Evolutionary conservation across 257 asterid species (phyloP).

Genomic region (Solanum piurae): DNA sequence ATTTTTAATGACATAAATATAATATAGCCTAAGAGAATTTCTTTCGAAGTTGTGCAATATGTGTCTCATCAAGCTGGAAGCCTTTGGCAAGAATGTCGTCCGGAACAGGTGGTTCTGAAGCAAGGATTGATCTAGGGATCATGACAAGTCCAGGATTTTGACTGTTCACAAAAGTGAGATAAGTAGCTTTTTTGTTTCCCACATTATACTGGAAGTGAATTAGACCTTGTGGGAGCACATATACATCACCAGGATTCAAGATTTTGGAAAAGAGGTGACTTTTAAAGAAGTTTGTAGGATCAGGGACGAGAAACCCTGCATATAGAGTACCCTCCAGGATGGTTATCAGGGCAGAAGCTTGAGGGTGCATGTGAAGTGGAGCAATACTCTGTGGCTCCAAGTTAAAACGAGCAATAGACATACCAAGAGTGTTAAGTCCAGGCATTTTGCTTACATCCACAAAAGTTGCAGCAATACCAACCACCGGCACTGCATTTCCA

Average conservation of each 20-base stretch:
- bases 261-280: not conserved
- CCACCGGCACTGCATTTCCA: not conserved
- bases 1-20: not conserved
- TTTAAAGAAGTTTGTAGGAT: not conserved
- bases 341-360: not conserved
- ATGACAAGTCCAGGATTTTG: not conserved
- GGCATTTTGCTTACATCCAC: not conserved
- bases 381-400: not conserved
- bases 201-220: not conserved
- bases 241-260: not conserved
- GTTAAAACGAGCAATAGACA: not conserved
- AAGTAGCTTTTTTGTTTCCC: not conserved
- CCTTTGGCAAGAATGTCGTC: not conserved
- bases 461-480: accelerated
- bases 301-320: not conserved
- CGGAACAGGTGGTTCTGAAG: not conserved
- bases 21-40: not conserved
- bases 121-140: not conserved
- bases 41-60: not conserved
- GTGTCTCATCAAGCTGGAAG: not conserved
- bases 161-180: not conserved
- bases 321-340: not conserved
- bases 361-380: not conserved
- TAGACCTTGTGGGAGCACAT: not conserved
- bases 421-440: not conserved